Base-by-base conservation (phyloP, 352 stramenopile species). In the Halophytophthora polymorphica region DNA sequence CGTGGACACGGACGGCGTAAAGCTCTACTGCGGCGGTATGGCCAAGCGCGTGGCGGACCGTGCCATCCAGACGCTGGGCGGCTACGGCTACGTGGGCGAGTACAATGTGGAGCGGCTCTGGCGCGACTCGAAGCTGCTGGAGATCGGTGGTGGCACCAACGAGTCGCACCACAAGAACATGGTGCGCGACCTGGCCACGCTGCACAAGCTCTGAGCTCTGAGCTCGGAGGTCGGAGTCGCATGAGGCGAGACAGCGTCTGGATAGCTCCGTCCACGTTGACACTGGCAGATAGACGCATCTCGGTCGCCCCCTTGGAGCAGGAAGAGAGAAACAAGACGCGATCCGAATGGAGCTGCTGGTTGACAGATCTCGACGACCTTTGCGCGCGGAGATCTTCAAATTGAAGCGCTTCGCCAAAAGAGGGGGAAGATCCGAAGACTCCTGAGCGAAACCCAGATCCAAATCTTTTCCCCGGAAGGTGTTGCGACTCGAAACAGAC, bases 141-240 rank as follows among this genome's bases (percentile, higher is more conserved):
- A 99, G 78, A 99, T 99, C 66, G 97, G 97, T 41, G 97, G 96
- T 46, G 97, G 97, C 46, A 99, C 97, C 19, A 98, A 98, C 59
- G 96, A 99, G 73, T 98, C 92, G 41, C 96, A 99, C 65, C 94
- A 99, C 71, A 99, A 99, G 73, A 99, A 99, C 69, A 99, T 99
- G 92, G 86, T 86, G 53, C 81, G 82, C 40, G 81, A 94, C 61
- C 69, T 94, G 41, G 69, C 71, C 19, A 50, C 45, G 19, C 68
- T 69, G 46, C 44, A 67, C 31, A 53, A 61, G 38, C 50, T 80
- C 34, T 85, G 68, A 57, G 25, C 25, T n/a, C n/a, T n/a, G n/a
- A n/a, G n/a, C n/a, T n/a, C n/a, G n/a, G n/a, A n/a, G n/a, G n/a
- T n/a, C n/a, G n/a, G n/a, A n/a, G n/a, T n/a, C n/a, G n/a, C n/a